Evolutionary conservation across 305 asterid genomes (phyloP).

Genomic region (Fraxinus sp.): DNA sequence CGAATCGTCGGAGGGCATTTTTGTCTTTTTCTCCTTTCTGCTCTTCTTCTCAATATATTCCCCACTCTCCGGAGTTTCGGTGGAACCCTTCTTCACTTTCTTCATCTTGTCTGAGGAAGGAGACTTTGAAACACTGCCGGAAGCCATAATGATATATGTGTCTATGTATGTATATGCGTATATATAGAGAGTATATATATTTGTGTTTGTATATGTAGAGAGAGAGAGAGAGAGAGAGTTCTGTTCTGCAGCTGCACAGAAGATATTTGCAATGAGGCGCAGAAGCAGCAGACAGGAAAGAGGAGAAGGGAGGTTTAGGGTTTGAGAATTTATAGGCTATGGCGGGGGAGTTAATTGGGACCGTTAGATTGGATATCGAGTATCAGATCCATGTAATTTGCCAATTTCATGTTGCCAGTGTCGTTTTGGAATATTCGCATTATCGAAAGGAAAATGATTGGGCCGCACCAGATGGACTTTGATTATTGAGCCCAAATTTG

Average conservation of each 20-base stretch:
- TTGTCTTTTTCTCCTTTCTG: constrained; percentile 57
- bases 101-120: constrained; percentile 43
- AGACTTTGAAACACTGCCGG: constrained; percentile 41
- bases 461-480: neutral
- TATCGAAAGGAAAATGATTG: neutral
- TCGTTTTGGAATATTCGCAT: neutral
- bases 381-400: neutral
- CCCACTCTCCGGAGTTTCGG: constrained; percentile 35
- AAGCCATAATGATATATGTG: constrained; percentile 49
- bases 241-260: constrained; percentile 33
- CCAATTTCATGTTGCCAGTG: neutral
- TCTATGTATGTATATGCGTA: neutral
- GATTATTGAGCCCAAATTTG: neutral
- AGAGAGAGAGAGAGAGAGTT: neutral
- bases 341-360: constrained; percentile 8
- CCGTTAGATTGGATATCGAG: constrained; percentile 34
- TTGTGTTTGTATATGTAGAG: neutral
- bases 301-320: constrained; percentile 34
- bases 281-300: constrained; percentile 34
- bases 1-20: constrained; percentile 43
- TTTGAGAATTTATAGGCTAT: constrained; percentile 43
- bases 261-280: constrained; percentile 9
- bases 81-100: constrained; percentile 37
- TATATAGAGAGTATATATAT: neutral
- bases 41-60: constrained; percentile 41